phyloP scores from a whole-genome alignment of 192 early-diverging fungal species.

The Rhizophagus sp. region DNA sequence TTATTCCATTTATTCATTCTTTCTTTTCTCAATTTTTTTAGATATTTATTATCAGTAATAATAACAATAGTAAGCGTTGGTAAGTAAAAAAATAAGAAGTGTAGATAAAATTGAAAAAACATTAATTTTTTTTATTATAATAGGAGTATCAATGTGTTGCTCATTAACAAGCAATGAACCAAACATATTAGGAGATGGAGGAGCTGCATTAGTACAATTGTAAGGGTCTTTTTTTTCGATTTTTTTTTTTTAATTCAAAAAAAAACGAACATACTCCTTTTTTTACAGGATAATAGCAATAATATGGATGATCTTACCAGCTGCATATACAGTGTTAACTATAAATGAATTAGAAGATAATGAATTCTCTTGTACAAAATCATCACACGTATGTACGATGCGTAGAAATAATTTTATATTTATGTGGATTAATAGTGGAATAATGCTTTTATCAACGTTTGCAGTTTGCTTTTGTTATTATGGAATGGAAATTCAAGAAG shows the following conservation, averaged over 20 bases:
- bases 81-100: background rate
- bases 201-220: background rate
- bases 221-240: background rate
- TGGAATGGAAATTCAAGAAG: background rate
- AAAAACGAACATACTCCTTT: background rate
- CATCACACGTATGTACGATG: background rate
- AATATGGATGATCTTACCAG: background rate
- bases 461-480: background rate
- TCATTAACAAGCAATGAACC: background rate
- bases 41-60: background rate
- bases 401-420: background rate
- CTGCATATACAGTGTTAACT: background rate
- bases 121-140: background rate
- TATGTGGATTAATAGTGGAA: background rate
- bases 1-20: background rate
- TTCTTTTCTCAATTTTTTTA: background rate
- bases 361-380: background rate
- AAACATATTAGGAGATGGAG: background rate
- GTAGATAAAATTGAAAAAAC: too few species aligned
- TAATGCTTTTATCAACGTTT: background rate
- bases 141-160: background rate
- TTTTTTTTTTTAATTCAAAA: background rate
- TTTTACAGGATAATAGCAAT: background rate
- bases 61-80: background rate
- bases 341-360: background rate